Evolutionary conservation across 2,329 filamentous ascomycete species (phyloP).

Genomic region (Xylariales sp.): DNA sequence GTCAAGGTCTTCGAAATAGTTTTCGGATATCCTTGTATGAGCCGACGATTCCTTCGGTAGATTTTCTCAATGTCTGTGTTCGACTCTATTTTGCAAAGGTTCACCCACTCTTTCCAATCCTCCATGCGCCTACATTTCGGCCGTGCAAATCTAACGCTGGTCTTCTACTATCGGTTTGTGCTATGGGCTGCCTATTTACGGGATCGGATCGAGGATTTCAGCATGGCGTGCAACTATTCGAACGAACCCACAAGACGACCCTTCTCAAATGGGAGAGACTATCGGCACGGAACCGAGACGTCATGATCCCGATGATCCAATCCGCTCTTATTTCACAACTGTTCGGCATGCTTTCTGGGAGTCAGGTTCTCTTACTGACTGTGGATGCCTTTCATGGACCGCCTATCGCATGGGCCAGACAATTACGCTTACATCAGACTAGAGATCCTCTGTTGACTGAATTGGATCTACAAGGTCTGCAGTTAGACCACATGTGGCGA

Average conservation of each 20-base stretch:
- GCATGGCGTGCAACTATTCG: neutral
- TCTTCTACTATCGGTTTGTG: neutral
- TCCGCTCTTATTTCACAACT: neutral
- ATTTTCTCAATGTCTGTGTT: neutral
- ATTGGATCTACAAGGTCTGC: neutral
- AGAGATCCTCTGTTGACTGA: too few species aligned
- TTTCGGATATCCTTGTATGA: neutral
- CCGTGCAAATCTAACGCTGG: neutral
- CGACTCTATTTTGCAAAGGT: neutral
- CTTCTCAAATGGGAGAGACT: constrained; percentile 1
- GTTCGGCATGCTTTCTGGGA: neutral
- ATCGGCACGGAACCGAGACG: neutral
- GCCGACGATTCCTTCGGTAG: neutral
- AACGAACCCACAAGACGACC: neutral
- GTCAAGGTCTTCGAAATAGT: neutral
- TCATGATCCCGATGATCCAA: neutral
- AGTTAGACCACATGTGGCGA: neutral
- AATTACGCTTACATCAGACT: too few species aligned
- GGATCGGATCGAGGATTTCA: neutral
- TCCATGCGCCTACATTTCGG: neutral
- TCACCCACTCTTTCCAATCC: neutral
- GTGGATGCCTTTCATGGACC: too few species aligned
- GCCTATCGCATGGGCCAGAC: too few species aligned
- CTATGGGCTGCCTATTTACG: neutral
- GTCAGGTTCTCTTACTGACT: neutral